These are phyloP conservation scores for Posidonia oceanica DNA, from an alignment of 116 monocot genomes.

Conservation along the genomic window DNA sequence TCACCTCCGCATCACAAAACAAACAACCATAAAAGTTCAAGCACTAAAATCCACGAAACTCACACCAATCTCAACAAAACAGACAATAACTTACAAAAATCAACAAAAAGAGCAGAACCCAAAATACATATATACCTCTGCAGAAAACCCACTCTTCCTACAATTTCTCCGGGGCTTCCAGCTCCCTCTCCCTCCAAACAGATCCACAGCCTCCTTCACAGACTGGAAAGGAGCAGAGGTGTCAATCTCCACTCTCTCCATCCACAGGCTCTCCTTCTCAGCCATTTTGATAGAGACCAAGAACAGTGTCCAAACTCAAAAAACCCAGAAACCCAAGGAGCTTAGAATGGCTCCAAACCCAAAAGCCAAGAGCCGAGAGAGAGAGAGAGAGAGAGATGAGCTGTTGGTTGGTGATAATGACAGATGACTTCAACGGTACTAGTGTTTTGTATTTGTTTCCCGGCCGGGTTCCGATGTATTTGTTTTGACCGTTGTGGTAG, in stretches of 20 bases:
- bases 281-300: not conserved
- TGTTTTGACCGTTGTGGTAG: not conserved
- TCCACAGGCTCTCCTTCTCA: constrained; percentile 11
- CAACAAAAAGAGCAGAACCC: not conserved
- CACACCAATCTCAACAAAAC: no score
- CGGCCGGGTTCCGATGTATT: not conserved
- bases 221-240: constrained; percentile 23
- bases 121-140: not conserved
- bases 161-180: constrained; percentile 6
- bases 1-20: no score
- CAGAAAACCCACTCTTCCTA: not conserved
- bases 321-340: not conserved
- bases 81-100: not conserved
- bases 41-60: no score
- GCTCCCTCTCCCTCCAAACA: constrained; percentile 13
- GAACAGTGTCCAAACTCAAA: not conserved
- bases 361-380: not conserved
- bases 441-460: not conserved
- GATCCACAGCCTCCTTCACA: constrained; percentile 18
- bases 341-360: not conserved
- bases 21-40: no score
- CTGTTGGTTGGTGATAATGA: not conserved
- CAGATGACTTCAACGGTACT: not conserved
- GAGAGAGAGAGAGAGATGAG: not conserved
- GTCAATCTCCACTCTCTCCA: constrained; percentile 22